Conservation (phyloP, 768 basidiomycete species). For the Leccinum subgranulosum region DNA sequence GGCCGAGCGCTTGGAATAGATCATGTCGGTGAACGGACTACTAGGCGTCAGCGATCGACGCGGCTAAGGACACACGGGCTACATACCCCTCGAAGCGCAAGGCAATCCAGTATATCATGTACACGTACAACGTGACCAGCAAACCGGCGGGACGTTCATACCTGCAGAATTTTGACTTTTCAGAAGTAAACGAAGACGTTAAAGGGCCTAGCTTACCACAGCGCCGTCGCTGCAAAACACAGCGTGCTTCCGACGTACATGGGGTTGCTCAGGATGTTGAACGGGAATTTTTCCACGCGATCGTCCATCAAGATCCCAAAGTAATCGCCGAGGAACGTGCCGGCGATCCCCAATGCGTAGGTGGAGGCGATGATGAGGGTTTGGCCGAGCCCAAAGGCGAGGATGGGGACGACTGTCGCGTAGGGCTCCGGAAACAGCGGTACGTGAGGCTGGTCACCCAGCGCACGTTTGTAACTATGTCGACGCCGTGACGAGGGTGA, state of each 20-base stretch:
- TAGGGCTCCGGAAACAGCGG: conserved; percentile 65
- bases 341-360: conserved; percentile 88
- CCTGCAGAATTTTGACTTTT: conserved; percentile 40
- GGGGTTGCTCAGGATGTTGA: conserved; percentile 87
- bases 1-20: conserved; percentile 55
- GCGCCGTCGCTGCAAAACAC: conserved; percentile 80
- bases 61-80: neutral
- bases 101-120: conserved; percentile 80
- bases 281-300: conserved; percentile 94
- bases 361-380: conserved; percentile 86
- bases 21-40: conserved; percentile 81
- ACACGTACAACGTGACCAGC: conserved; percentile 75
- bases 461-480: conserved; percentile 68
- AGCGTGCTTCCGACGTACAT: conserved; percentile 98
- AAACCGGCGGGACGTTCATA: conserved; percentile 85
- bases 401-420: conserved; percentile 55
- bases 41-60: neutral
- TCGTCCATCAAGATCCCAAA: conserved; percentile 86
- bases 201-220: conserved; percentile 60
- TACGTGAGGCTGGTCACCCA: conserved; percentile 70
- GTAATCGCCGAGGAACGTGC: conserved; percentile 85
- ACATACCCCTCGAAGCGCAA: conserved; percentile 87
- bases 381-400: conserved; percentile 70
- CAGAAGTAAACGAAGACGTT: neutral
- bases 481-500: neutral